These are phyloP conservation scores for Blakeslea trispora DNA, from an alignment of 371 early-diverging fungal species.

Conservation along the genomic window DNA sequence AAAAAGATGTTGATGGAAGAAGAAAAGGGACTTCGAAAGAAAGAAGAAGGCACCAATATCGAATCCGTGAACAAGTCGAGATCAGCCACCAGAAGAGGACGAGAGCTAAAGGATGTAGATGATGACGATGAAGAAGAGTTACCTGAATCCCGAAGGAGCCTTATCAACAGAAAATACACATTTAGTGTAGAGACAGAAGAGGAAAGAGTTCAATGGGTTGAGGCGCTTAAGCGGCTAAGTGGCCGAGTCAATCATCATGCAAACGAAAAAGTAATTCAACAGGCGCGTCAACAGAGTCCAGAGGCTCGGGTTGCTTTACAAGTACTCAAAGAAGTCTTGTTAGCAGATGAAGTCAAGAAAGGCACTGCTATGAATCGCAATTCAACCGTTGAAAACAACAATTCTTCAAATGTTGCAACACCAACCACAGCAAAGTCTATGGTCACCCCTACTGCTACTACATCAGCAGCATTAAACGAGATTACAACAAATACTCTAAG, in stretches of 20 bases:
- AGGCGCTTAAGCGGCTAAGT: slow-evolving; percentile 32
- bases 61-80: slow-evolving; percentile 3
- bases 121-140: slow-evolving; percentile 26
- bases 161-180: slow-evolving; percentile 50
- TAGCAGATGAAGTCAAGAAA: slow-evolving; percentile 56
- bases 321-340: slow-evolving; percentile 56
- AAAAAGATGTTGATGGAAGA: slow-evolving; percentile 20
- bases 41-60: not conserved
- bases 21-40: slow-evolving; percentile 5
- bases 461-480: not conserved
- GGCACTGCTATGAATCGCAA: slow-evolving; percentile 11
- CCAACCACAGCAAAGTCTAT: not conserved
- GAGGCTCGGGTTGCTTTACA: slow-evolving; percentile 56
- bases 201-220: slow-evolving; percentile 53
- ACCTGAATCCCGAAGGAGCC: not conserved
- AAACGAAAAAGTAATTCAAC: slow-evolving; percentile 25
- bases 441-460: not conserved
- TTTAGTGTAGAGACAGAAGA: slow-evolving; percentile 60
- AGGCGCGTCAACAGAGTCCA: slow-evolving; percentile 3
- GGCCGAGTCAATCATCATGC: slow-evolving; percentile 36
- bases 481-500: not conserved
- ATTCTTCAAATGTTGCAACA: not conserved
- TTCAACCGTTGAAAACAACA: not conserved
- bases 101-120: slow-evolving; percentile 3
- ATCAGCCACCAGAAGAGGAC: not conserved